A percentile compares a stretch with the other conserved stretches of the same genome.
These are phyloP conservation scores for Solanum arcanum DNA, from an alignment of 257 asterid species.

Conservation along the genomic window DNA sequence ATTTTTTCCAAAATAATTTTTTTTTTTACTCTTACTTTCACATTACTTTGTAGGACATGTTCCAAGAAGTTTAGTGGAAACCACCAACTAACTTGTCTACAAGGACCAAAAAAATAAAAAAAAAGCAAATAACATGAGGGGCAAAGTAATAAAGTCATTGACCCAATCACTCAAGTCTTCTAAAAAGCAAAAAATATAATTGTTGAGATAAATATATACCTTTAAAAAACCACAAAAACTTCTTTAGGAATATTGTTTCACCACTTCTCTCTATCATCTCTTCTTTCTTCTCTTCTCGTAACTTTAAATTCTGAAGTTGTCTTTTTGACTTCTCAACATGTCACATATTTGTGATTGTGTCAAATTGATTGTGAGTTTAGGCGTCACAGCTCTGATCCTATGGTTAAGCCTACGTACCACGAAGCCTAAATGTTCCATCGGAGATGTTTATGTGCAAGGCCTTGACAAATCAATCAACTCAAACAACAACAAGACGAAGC, in stretches of 20 bases:
- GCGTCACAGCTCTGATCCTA: constrained; percentile 57
- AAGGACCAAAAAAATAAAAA: no score
- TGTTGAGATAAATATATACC: no score
- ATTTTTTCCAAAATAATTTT: neutral
- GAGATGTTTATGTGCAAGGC: constrained; percentile 37
- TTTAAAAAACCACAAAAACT: no score
- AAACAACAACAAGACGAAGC: neutral
- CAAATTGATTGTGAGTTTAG: constrained; percentile 59
- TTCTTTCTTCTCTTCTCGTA: neutral
- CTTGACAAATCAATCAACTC: constrained; percentile 33
- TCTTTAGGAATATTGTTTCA: neutral
- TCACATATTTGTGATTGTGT: constrained; percentile 9
- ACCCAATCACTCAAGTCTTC: no score
- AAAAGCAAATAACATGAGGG: no score
- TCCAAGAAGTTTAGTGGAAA: no score
- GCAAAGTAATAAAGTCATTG: no score
- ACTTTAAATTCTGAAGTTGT: neutral
- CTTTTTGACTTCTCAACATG: neutral
- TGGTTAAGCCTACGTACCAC: constrained; percentile 70
- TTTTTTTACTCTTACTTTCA: neutral
- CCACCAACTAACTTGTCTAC: no score
- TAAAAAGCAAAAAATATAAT: no score
- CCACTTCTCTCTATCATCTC: neutral
- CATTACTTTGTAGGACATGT: no score
- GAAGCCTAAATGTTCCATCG: constrained; percentile 43